Conservation (phyloP, 2,329 filamentous ascomycete genomes). For the Aplosporella prunicola region DNA sequence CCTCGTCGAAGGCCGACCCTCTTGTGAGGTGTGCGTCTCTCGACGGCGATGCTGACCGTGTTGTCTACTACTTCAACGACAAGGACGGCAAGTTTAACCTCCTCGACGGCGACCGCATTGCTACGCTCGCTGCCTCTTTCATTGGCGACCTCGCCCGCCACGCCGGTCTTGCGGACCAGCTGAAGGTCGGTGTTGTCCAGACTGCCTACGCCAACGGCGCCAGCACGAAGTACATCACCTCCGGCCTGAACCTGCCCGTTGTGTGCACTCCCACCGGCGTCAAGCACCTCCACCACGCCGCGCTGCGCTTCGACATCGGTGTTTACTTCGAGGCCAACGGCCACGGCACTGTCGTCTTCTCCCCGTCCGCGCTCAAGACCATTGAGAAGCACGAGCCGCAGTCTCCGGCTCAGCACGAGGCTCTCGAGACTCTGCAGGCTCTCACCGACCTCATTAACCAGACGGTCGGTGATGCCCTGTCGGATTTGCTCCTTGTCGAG, state of each 20-base stretch:
- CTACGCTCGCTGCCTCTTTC: constrained; percentile 86
- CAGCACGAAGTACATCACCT: constrained; percentile 83
- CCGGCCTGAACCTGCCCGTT: constrained; percentile 78
- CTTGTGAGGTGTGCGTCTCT: constrained; percentile 80
- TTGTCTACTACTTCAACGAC: constrained; percentile 92
- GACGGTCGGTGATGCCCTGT: constrained; percentile 91
- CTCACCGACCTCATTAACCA: constrained; percentile 93
- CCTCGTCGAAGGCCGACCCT: constrained; percentile 64
- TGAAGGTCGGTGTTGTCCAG: constrained; percentile 91
- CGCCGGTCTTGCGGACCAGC: constrained; percentile 66
- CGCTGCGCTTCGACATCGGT: constrained; percentile 85
- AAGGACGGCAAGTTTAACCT: constrained; percentile 77
- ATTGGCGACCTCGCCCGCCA: constrained; percentile 78
- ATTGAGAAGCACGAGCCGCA: constrained; percentile 76
- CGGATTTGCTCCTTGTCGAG: constrained; percentile 92
- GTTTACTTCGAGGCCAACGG: constrained; percentile 99
- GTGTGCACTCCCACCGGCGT: constrained; percentile 93
- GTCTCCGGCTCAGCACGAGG: constrained; percentile 83
- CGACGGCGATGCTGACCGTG: constrained; percentile 88
- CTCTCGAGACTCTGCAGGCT: constrained; percentile 73
- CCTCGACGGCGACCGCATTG: constrained; percentile 93
- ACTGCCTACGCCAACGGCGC: constrained; percentile 97
- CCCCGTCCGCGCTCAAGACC: constrained; percentile 65
- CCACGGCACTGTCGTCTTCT: constrained; percentile 94
- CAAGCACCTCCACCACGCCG: constrained; percentile 96